phyloP scores from a whole-genome alignment of 2,329 filamentous ascomycete species.

The Fusarium fujikuroi region DNA sequence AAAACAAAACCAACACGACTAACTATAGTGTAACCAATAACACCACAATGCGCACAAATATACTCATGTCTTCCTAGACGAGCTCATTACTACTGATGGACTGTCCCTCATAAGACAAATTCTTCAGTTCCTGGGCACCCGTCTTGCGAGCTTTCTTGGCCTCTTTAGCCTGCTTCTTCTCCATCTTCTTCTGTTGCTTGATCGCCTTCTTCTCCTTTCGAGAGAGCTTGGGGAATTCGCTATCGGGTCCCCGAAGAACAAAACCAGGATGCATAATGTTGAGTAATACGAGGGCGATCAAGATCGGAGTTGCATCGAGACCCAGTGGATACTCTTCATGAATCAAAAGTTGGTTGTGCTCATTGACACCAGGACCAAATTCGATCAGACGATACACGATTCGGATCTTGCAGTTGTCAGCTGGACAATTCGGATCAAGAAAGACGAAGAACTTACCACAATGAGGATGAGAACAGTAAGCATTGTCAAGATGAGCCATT shows the following conservation, averaged over 20 bases:
- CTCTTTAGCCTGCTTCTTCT: conserved; percentile 37
- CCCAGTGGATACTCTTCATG: conserved; percentile 64
- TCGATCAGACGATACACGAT: conserved; percentile 71
- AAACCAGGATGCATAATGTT: conserved; percentile 60
- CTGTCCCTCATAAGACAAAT: conserved; percentile 16
- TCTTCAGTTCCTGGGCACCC: conserved; percentile 27
- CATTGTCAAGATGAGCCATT: conserved; percentile 49
- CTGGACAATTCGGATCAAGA: background rate
- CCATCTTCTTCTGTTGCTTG: conserved; percentile 50
- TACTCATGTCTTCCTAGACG: background rate
- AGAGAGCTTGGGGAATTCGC: conserved; percentile 56
- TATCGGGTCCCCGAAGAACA: conserved; percentile 57
- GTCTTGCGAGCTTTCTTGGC: conserved; percentile 40
- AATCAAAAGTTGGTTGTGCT: conserved; percentile 57
- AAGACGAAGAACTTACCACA: conserved; percentile 44
- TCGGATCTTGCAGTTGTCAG: conserved; percentile 53
- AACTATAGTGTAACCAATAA: background rate
- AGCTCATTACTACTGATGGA: conserved; percentile 9
- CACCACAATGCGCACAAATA: background rate
- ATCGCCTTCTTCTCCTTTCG: conserved; percentile 58
- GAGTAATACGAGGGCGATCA: conserved; percentile 56
- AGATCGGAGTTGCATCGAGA: conserved; percentile 66
- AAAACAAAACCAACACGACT: background rate
- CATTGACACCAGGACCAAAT: conserved; percentile 59
- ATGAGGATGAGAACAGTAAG: conserved; percentile 50